A percentile compares a stretch with the other conserved stretches of the same genome.
Evolutionary conservation across 495 filamentous ascomycete species (phyloP).

Genomic region (Aspergillus leporis): DNA sequence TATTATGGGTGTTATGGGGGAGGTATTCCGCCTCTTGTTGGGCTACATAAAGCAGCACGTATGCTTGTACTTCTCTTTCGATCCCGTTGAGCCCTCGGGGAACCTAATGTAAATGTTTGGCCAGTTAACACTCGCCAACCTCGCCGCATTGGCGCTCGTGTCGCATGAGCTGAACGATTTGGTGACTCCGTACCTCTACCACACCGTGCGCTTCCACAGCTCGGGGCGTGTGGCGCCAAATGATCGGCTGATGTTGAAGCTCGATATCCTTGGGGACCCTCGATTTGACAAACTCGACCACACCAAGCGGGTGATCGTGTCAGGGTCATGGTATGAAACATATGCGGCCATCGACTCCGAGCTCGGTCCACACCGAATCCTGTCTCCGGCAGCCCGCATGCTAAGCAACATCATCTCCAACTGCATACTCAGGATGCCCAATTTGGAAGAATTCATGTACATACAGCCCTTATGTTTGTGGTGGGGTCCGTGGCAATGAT

Average conservation of each 20-base stretch:
- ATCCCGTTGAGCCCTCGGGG: no score
- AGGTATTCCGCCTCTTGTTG: no score
- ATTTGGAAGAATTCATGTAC: constrained; percentile 1
- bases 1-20: no score
- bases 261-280: neutral
- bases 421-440: neutral
- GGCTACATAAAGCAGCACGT: no score
- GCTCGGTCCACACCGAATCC: neutral
- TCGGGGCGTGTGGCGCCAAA: neutral
- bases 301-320: constrained; percentile 2
- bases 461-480: neutral
- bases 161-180: neutral
- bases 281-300: neutral
- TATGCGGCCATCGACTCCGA: constrained; percentile 6
- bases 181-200: neutral
- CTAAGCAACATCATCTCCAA: neutral
- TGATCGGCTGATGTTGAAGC: neutral
- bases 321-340: constrained; percentile 1
- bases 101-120: no score
- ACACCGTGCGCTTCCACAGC: neutral
- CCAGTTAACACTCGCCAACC: neutral
- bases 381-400: neutral
- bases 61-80: no score
- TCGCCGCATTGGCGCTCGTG: neutral
- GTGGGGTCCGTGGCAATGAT: neutral